Base-by-base conservation (phyloP, 768 basidiomycete genomes). In the Obba rivulosa region DNA sequence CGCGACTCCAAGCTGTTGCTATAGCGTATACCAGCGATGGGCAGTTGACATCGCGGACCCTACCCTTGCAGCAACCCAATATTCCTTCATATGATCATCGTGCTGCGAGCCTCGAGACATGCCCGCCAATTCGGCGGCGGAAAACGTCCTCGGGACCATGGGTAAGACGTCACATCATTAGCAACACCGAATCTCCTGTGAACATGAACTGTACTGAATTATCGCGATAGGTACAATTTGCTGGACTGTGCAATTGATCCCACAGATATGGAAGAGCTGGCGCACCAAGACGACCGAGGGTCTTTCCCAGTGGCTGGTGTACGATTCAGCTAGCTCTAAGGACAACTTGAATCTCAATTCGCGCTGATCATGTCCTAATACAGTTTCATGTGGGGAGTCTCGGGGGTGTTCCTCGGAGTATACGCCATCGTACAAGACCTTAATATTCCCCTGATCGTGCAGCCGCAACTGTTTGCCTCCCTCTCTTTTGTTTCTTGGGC, bases 201-300 rank as follows among this genome's bases (percentile, higher is more conserved):
- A 10, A 31, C 7, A 31, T 24, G 24, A 8, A 4, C 10, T 23
- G 5, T 18, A 2, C 23, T 22, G 39, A 18, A 25, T 5, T 23
- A 8, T 3, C 50, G 4, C 36, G 20, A 8, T 42, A 83, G 84
- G 84, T 2, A 78, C 83, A 0, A 62, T 85, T 10, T 79, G 77
- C 51, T 86, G 85, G 85, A 78, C 77, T 3, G 68, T 73, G 13
- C 85, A 85, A 55, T 59, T 88, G 14, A 61, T 87, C 25, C 87
- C 86, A 8, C 85, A 88, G 54, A 71, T 87, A 22, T 77, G 80
- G 78, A 88, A 91, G 64, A 85, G 77, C 54, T 84, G 78, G 69
- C 71, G 78, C 34, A 69, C 70, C 17, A 84, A 88, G 58, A 78
- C 77, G 20, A 86, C 83, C 0, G 70, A 77, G 22, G 88, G 89